Conservation (phyloP, 345 rosid genomes). For the Linum trigynum region DNA sequence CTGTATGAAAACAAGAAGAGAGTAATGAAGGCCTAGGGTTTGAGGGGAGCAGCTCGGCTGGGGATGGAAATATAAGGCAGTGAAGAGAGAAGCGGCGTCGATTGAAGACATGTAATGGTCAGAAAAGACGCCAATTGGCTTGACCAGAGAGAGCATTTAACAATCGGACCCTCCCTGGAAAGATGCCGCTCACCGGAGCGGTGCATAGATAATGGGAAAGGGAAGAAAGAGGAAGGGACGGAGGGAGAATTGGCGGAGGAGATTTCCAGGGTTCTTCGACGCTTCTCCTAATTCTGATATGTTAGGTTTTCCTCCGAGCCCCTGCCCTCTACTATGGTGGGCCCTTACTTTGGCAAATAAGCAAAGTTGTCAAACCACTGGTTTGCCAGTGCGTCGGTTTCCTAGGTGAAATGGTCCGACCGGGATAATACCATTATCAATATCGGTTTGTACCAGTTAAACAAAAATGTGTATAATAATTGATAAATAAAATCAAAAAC, state of each 20-base stretch:
- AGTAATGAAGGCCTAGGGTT: conserved; percentile 31
- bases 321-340: background rate
- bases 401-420: no score
- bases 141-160: conserved; percentile 44
- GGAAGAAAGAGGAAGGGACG: background rate
- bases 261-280: background rate
- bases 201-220: conserved; percentile 30
- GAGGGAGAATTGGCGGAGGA: background rate
- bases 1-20: conserved; percentile 13
- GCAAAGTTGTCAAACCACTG: no score
- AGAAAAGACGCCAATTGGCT: conserved; percentile 11
- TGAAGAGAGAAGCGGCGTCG: conserved; percentile 22
- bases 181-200: conserved; percentile 1
- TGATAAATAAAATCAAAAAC: no score
- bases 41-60: conserved; percentile 33
- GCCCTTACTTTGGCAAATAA: no score
- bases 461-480: no score
- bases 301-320: background rate
- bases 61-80: conserved; percentile 25
- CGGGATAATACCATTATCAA: no score
- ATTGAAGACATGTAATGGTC: conserved; percentile 74
- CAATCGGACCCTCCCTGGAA: conserved; percentile 28
- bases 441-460: no score
- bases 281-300: background rate
- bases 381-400: no score